Base-by-base conservation (phyloP, 192 early-diverging fungal genomes). In the Haplosporangium gracile region DNA sequence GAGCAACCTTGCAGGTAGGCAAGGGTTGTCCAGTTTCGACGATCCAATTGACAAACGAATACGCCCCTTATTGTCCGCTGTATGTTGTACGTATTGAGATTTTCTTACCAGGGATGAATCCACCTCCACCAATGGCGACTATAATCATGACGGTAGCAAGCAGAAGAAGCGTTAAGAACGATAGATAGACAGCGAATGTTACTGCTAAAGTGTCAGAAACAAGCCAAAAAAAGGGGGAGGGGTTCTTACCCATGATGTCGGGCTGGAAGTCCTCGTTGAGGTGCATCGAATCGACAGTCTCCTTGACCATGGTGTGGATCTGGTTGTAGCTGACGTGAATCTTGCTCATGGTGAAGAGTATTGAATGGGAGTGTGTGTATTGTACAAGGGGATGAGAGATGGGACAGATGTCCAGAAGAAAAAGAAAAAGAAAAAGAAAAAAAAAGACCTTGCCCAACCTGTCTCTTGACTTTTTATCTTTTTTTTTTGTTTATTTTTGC, bases 41-140 rank as follows among this genome's bases (percentile, higher is more conserved):
- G 53, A 43, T 11, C 60, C 60, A 32, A 65, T 13, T 9, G n/a
- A 15, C 8, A 32, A 65, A 2, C 26, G n/a, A 26, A 60, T 15
- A 13, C 7, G 26, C 0, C 13, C 26, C 29, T 15, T 5, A 4
- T 8, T 65, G 2, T 57, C 6, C 55, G 24, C n/a, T 32, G n/a
- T 32, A 29, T 29, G 10, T 4, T 36, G 16, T 22, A 2, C 1
- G 38, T 36, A 2, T 42, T 34, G 32, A 40, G 2, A 22, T 36
- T 71, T 65, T 18, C 49, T 95, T 92, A 63, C 94, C 94, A 42
- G 95, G 95, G 55, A 95, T 94, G 78, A 95, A 95, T 26, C 95
- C 95, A 82, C 95, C 95, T 68, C 93, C 94, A 43, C 94, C 95
- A 77, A 96, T 96, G 70, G 94, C 94, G 73, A 96, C 93, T 85